A percentile compares a stretch with the other conserved stretches of the same genome.
Conservation (phyloP, 192 early-diverging fungal genomes). For the Backusella mclennaniae region DNA sequence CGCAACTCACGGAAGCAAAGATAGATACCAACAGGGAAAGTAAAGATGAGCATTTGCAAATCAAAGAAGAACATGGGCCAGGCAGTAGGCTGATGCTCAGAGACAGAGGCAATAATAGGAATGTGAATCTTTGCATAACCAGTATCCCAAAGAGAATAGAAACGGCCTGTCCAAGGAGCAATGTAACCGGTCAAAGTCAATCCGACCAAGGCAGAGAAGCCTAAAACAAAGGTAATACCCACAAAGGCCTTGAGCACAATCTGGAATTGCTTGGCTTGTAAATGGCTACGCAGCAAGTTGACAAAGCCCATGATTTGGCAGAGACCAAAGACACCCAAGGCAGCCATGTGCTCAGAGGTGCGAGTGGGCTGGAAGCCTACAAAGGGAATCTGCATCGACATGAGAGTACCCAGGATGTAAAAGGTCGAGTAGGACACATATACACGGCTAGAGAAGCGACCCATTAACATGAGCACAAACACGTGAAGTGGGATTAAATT, state of each 20-base stretch:
- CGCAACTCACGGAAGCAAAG: constrained; percentile 93
- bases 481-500: constrained; percentile 98
- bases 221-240: constrained; percentile 47
- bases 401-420: constrained; percentile 92
- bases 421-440: constrained; percentile 99
- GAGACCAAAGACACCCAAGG: constrained; percentile 94
- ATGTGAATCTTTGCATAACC: constrained; percentile 99
- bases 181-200: constrained; percentile 84
- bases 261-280: constrained; percentile 87
- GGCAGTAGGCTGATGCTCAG: constrained; percentile 99
- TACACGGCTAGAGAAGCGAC: constrained; percentile 86
- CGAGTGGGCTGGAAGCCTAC: constrained; percentile 98
- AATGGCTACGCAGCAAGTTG: constrained; percentile 73
- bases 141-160: constrained; percentile 99
- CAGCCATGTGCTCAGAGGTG: constrained; percentile 99
- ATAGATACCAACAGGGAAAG: constrained; percentile 98
- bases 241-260: constrained; percentile 71
- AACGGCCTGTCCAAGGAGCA: constrained; percentile 98
- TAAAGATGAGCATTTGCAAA: constrained; percentile 90
- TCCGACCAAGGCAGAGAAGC: constrained; percentile 62
- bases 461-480: constrained; percentile 93
- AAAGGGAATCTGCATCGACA: constrained; percentile 99
- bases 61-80: constrained; percentile 99
- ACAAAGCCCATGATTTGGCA: constrained; percentile 94
- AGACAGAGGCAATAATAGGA: constrained; percentile 99